Base-by-base conservation (phyloP, 2,329 filamentous ascomycete genomes). In the Apiospora marii region DNA sequence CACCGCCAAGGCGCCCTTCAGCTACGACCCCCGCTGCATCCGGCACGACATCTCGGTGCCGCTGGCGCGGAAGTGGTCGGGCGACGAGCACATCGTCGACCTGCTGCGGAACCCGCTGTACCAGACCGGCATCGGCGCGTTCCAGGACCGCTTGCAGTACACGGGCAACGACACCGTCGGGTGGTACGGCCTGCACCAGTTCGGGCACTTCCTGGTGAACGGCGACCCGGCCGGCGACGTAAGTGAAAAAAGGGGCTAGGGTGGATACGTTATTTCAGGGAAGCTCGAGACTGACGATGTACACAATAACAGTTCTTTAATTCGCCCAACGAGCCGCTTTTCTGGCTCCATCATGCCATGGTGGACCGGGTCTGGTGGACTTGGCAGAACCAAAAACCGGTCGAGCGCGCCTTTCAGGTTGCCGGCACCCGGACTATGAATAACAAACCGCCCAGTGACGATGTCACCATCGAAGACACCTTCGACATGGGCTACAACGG, bases 171-270 rank as follows among this genome's bases (percentile, higher is more conserved):
- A 72, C 69, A 51, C 46, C 30, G 10, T 37, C 19, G 68, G 46
- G 1, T 72, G 58, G 4, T 72, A 75, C 58, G 75, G 76, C 27
- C 51, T 83, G 43, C 82, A 83, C 68, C 80, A 78, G 1, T 78
- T 77, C 70, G 81, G 80, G 0, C 82, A 83, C 70, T 82, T 82
- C 71, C 79, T 79, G 24, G 76, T 82, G 27, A 81, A 80, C 12
- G 82, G 81, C n/a, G 79, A 79, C 37, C 82, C 82, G n/a, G 79
- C 77, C 53, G 78, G 76, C 75, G 74, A 74, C 71, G 70, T 67
- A 64, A 64, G 27, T 22, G 16, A 30, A 30, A 30, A 30, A 27
- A 6, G 8, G 37, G 37, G n/a, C 27, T 43, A 3, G 44, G 30
- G 13, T 44, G 37, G 16, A 44, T 8, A 1, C 4, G 1, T 19